Evolutionary conservation across 257 asterid species (phyloP).

Genomic region (Nicotiana undulata): DNA sequence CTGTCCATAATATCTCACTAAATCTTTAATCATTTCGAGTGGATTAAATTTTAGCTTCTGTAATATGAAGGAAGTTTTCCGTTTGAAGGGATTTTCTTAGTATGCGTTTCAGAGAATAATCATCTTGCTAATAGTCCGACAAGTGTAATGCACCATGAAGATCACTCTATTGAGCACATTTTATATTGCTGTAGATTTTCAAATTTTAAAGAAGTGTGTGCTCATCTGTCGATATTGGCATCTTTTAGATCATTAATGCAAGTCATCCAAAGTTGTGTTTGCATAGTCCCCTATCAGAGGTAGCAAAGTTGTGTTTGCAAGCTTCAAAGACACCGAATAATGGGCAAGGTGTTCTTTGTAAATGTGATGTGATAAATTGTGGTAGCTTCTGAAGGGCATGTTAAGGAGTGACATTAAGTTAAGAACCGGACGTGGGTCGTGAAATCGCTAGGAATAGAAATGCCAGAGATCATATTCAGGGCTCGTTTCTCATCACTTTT

Average conservation of each 20-base stretch:
- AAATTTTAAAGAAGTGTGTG: neutral
- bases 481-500: neutral
- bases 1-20: neutral
- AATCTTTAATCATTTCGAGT: neutral
- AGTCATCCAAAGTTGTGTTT: neutral
- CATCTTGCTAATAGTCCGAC: neutral
- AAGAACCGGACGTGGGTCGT: neutral
- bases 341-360: neutral
- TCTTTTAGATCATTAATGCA: neutral
- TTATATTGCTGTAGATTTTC: neutral
- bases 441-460: neutral
- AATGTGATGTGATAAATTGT: neutral
- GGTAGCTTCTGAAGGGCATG: neutral
- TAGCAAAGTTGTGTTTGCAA: conserved; percentile 18
- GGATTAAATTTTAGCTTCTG: neutral
- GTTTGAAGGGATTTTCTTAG: neutral
- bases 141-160: neutral
- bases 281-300: conserved; percentile 9
- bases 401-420: neutral
- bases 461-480: neutral
- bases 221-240: neutral
- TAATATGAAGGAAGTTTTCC: neutral
- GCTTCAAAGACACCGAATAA: conserved; percentile 19
- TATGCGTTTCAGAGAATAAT: neutral
- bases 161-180: neutral